Evolutionary conservation across 108 stramenopile species (phyloP), one percentile per base, ranked within the genome.

Genomic region (Cyclotella cryptica): DNA sequence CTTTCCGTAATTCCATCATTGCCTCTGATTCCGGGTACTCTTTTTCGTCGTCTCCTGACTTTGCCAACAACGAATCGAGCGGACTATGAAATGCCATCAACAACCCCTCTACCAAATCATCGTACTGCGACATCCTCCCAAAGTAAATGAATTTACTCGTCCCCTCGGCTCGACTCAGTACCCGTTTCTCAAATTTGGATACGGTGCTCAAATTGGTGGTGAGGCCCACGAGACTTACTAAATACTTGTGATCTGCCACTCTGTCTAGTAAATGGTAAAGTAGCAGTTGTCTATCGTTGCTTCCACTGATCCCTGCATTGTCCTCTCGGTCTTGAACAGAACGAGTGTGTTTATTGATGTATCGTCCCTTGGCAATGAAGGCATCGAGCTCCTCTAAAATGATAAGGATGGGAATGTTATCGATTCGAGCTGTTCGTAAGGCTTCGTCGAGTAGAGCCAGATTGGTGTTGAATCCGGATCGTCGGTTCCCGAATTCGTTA

Each of bases 221-320:
- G 35, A 90, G 74, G 0, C 93, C 95, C 42, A 96, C 83, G 17
- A 96, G 63, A 42, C 85, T 79, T 5, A 96, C 69, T 15, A 82
- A 74, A 28, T 84, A 90, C 12, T 88, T 87, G 40, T 85, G 87
- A 43, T 86, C 85, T 0, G 93, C 90, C 21, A 93, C 92, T 22
- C 95, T 84, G 77, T 96, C 95, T 60, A 96, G 71, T 21, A 96
- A 68, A 76, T 96, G 92, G 78, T 96, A 96, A 29, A 96, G 69
- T 12, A 96, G 76, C 55, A 96, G 60, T 55, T 96, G 91, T 72
- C 90, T 72, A 65, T 91, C 80, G 27, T 66, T 79, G 13, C 44
- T 67, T 10, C 71, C 76, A 22, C 66, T 51, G 8, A 55, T 47
- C 9, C 51, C 57, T 18, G 40, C 60, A 18, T 47, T 44, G 55